Evolutionary conservation across 345 rosid species (phyloP).

Genomic region (Citrus trifoliata): DNA sequence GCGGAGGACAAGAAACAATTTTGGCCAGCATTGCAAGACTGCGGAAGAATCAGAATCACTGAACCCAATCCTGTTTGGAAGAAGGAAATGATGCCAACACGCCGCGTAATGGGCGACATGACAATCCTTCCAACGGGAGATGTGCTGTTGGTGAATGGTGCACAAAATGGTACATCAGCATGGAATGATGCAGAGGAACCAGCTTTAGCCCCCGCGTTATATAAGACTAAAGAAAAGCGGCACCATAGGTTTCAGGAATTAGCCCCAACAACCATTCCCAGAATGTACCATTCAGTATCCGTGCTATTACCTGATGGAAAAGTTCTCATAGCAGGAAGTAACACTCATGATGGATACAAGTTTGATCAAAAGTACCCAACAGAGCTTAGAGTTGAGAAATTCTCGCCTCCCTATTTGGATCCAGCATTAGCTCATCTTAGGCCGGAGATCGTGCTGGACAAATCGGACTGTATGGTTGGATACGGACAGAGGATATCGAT

Average conservation of each 20-base stretch:
- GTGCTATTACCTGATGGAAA: conserved; percentile 53
- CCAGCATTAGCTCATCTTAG: conserved; percentile 23
- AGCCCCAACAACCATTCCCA: conserved; percentile 39
- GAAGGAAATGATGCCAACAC: conserved; percentile 59
- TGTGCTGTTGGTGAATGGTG: conserved; percentile 70
- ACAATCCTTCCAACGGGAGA: conserved; percentile 73
- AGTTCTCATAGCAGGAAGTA: conserved; percentile 62
- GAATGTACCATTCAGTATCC: conserved; percentile 67
- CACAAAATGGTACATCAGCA: conserved; percentile 58
- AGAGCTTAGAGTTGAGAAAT: conserved; percentile 66
- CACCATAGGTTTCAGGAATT: conserved; percentile 37
- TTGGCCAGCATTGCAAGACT: conserved; percentile 50
- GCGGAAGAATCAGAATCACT: conserved; percentile 50
- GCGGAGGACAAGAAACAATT: conserved; percentile 33
- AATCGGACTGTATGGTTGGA: conserved; percentile 2
- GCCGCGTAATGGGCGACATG: conserved; percentile 75
- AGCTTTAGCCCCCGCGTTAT: conserved; percentile 45
- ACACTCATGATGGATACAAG: conserved; percentile 61
- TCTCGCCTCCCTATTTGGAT: conserved; percentile 71
- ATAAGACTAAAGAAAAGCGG: conserved; percentile 22
- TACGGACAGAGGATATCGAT: conserved; percentile 28
- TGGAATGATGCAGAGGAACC: conserved; percentile 74
- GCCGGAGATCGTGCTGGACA: conserved; percentile 26
- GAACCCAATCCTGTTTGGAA: conserved; percentile 50
- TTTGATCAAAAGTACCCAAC: conserved; percentile 57